Evolutionary conservation across 805 yeast species (phyloP).

Genomic region (Barnettozyma sucrosica): DNA sequence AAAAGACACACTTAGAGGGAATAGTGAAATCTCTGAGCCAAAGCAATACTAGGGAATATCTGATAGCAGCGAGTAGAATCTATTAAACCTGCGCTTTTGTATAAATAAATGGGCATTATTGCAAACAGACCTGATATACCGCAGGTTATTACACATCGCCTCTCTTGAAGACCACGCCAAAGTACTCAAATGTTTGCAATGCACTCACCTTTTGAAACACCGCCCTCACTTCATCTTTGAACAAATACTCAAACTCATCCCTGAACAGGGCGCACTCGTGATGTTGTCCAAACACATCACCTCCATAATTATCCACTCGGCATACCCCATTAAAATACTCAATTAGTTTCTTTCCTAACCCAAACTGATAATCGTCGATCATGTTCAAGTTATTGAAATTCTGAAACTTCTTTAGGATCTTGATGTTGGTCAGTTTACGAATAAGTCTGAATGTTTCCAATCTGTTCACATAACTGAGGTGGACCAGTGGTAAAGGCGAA

Average conservation of each 20-base stretch:
- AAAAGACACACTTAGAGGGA: too few species aligned
- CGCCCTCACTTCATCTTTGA: conserved; percentile 5
- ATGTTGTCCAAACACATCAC: not conserved
- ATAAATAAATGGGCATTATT: too few species aligned
- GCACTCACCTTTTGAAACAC: not conserved
- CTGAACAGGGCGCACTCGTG: conserved; percentile 1
- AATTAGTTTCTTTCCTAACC: conserved; percentile 11
- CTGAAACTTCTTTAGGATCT: conserved; percentile 10
- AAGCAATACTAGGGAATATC: too few species aligned
- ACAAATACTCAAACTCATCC: conserved; percentile 9
- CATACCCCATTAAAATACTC: conserved; percentile 16
- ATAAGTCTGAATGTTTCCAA: conserved; percentile 6
- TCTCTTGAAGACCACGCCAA: conserved; percentile 8
- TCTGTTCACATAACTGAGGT: conserved; percentile 4
- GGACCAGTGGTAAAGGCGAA: not conserved
- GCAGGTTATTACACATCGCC: not conserved
- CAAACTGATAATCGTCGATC: conserved; percentile 18
- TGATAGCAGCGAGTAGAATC: too few species aligned
- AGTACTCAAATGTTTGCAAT: conserved; percentile 7
- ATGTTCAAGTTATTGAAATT: conserved; percentile 7
- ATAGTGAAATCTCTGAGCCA: too few species aligned
- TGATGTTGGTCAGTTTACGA: conserved; percentile 10
- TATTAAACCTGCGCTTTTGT: too few species aligned
- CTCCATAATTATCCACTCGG: conserved; percentile 19
- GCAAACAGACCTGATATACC: not conserved